Evolutionary conservation across 495 filamentous ascomycete species (phyloP).

Genomic region (Lentithecium fluviatile): DNA sequence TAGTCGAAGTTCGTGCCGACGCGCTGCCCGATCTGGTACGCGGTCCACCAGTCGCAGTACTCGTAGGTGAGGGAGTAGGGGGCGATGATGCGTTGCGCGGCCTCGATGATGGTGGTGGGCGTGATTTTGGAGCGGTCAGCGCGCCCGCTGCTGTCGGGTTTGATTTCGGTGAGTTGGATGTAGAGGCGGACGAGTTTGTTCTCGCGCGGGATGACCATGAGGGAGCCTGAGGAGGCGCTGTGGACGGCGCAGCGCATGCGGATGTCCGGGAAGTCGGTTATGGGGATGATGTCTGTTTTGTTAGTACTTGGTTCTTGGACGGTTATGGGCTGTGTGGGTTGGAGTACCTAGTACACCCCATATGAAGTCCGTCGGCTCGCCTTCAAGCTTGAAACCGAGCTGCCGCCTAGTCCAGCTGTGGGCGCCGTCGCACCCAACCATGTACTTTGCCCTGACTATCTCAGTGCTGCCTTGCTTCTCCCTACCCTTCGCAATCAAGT

Average conservation of each 20-base stretch:
- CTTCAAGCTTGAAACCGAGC: conserved; percentile 58
- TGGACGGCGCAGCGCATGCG: conserved; percentile 67
- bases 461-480: conserved; percentile 42
- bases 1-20: conserved; percentile 66
- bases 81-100: conserved; percentile 58
- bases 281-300: conserved; percentile 62
- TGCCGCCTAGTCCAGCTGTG: conserved; percentile 58
- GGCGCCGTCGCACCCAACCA: conserved; percentile 58
- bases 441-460: conserved; percentile 58
- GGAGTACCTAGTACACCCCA: conserved; percentile 46
- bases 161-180: conserved; percentile 58
- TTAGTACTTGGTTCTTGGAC: not conserved
- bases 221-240: conserved; percentile 58
- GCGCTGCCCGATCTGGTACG: conserved; percentile 63
- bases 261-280: conserved; percentile 56
- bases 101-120: conserved; percentile 56
- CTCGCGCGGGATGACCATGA: conserved; percentile 71
- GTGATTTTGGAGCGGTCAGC: conserved; percentile 50
- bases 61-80: conserved; percentile 63
- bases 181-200: conserved; percentile 67
- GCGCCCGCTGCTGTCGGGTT: conserved; percentile 27
- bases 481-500: conserved; percentile 48
- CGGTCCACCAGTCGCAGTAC: conserved; percentile 52
- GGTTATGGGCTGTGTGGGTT: not conserved
- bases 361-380: conserved; percentile 63